Evolutionary conservation across 441 rosid species (phyloP), one percentile per base, ranked within the genome.

Genomic region (Capsella rubella): DNA sequence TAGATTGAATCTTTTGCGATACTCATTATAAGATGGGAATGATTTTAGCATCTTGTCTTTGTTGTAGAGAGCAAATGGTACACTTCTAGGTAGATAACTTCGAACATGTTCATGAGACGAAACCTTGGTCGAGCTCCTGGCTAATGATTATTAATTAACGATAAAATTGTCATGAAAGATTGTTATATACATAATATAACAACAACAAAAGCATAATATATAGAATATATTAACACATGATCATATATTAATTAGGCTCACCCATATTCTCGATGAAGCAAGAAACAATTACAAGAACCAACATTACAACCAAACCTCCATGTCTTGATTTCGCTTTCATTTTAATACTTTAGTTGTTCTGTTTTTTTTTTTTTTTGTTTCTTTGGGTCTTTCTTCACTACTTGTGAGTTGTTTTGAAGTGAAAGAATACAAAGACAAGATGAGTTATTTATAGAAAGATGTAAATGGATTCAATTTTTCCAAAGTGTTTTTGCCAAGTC

Each of bases 201-300:
- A 32, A 32, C 6, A 32, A 29, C 4, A 29, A 29, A 29, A 29
- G 5, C 31, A 29, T 29, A 29, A 29, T 29, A 29, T 29, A 29
- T 29, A 29, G 31, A 14, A 21, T 16, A 16, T 16, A 16, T 11
- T 46, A 47, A 47, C 6, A 25, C 16, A 29, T 6, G 21, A 47
- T 31, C 21, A 21, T 21, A 57, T 69, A 58, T 49, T 34, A 57
- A 29, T 55, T 28, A 51, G 47, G 34, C 73, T 75, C 31, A 75
- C 78, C 56, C 50, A 25, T 51, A 43, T 75, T 60, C 64, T 60
- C 3, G 43, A 75, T 68, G 64, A 34, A 75, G 73, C 57, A 75
- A 34, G 10, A 68, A 53, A 60, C 28, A 11, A 68, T 0, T 21
- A 21, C 25, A 25, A 68, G 12, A 75, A 45, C 42, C 69, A 67